phyloP scores from a whole-genome alignment of 306 rosid genomes.

The Hippophae tibetana region DNA sequence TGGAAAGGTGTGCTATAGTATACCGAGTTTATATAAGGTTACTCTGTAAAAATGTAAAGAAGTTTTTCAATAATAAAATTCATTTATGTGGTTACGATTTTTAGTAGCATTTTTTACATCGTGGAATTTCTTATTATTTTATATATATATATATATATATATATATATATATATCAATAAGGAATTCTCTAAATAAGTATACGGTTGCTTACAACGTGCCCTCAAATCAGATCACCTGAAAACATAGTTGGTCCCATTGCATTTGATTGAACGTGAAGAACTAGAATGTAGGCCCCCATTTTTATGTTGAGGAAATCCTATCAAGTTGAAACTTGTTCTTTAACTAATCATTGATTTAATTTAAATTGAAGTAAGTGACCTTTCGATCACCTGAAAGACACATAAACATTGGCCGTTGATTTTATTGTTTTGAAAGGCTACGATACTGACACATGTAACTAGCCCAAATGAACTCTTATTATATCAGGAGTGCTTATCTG shows the following conservation, averaged over 20 bases:
- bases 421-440: not conserved
- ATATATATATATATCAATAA: too few relatives aligned
- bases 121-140: too few relatives aligned
- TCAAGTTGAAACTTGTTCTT: not conserved
- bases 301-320: not conserved
- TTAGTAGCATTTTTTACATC: too few relatives aligned
- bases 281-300: not conserved
- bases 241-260: not conserved
- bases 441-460: not conserved
- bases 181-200: not conserved
- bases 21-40: too few relatives aligned
- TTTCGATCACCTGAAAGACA: slow-evolving; percentile 5
- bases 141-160: too few relatives aligned
- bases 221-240: not conserved
- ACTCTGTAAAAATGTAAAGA: too few relatives aligned
- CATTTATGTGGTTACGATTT: too few relatives aligned
- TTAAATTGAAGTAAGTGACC: not conserved
- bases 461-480: not conserved
- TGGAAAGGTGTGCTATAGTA: too few relatives aligned
- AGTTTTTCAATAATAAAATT: too few relatives aligned
- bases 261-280: not conserved
- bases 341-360: not conserved
- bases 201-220: not conserved
- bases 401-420: not conserved
- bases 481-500: not conserved